Evolutionary conservation across 202 grass and related monocot genomes (phyloP), one percentile per base, ranked within the genome.

Genomic region (Zoysia matrella): DNA sequence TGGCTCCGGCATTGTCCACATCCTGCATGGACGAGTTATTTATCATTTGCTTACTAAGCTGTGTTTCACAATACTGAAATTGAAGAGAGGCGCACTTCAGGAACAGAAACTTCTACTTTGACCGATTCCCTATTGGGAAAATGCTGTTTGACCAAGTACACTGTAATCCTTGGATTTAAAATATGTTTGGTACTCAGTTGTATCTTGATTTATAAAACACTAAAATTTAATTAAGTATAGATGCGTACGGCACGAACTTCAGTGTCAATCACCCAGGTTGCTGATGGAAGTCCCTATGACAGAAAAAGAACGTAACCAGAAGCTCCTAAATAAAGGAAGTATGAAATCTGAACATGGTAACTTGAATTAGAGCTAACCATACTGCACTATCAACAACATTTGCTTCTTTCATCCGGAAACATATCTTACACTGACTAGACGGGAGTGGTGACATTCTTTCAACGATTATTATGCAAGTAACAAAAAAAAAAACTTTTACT

Each of bases 1-100:
- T 22, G 89, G 80, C 86, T 99, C 93, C 5, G 96, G 96, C 91
- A 99, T 85, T 41, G 86, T 93, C 96, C 87, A 99, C 91, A 95
- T 99, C 84, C 87, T 93, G 85, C 47, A 63, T 64, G 42, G 61
- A 49, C n/a, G 7, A 78, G 11, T 54, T 7, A 18, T 46, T 54
- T 44, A 82, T 57, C 50, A 47, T 49, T 76, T 45, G 15, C 1
- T 2, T 8, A 47, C 11, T 56, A 1, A 11, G 22, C 1, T 36
- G 47, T 2, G 3, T 47, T 60, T 75, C 66, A 45, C 12, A 84
- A 9, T 11, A 46, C 16, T 39, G 13, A 39, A 63, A 2, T 40
- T 63, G 6, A 82, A 46, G 15, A 74, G 8, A 49, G 39, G 22
- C 47, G 61, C 49, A 48, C 6, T 8, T 18, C 6, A 67, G 50